Evolutionary conservation across 805 yeast genomes (phyloP).

Genomic region (Yarrowia divulgata): DNA sequence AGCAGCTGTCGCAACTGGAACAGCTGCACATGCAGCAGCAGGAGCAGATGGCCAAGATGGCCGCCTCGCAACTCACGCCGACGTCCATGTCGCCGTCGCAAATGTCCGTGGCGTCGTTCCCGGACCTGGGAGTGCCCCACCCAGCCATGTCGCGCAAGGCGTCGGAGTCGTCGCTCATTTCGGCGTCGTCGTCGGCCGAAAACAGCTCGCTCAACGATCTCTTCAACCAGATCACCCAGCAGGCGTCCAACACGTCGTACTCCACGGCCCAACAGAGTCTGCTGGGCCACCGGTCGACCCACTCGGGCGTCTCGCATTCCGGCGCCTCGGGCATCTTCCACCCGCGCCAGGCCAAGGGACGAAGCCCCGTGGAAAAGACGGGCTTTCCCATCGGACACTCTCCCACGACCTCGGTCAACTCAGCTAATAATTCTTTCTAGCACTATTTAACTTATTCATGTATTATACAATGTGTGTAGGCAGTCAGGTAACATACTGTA

Average conservation of each 20-base stretch:
- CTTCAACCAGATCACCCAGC: constrained; percentile 33
- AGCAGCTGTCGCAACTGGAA: constrained; percentile 26
- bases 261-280: constrained; percentile 14
- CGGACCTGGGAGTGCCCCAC: constrained; percentile 30
- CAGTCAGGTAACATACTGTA: no score
- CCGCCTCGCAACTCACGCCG: constrained; percentile 31
- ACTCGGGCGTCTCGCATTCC: constrained; percentile 16
- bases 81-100: constrained; percentile 24
- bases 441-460: constrained; percentile 28
- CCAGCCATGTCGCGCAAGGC: constrained; percentile 37
- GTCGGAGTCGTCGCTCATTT: constrained; percentile 4
- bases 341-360: constrained; percentile 31
- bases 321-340: constrained; percentile 32
- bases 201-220: constrained; percentile 37
- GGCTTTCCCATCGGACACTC: constrained; percentile 31
- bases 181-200: constrained; percentile 18
- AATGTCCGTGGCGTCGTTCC: constrained; percentile 23
- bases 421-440: constrained; percentile 22
- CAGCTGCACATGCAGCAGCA: constrained; percentile 36
- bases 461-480: constrained; percentile 1
- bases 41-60: constrained; percentile 34
- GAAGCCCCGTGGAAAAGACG: constrained; percentile 17
- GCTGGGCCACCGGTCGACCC: constrained; percentile 23
- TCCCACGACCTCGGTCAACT: constrained; percentile 20
- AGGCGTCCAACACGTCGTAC: constrained; percentile 33